Evolutionary conservation across 768 basidiomycete genomes (phyloP), one percentile per base, ranked within the genome.

Genomic region (Coprinopsis strossmayeri): DNA sequence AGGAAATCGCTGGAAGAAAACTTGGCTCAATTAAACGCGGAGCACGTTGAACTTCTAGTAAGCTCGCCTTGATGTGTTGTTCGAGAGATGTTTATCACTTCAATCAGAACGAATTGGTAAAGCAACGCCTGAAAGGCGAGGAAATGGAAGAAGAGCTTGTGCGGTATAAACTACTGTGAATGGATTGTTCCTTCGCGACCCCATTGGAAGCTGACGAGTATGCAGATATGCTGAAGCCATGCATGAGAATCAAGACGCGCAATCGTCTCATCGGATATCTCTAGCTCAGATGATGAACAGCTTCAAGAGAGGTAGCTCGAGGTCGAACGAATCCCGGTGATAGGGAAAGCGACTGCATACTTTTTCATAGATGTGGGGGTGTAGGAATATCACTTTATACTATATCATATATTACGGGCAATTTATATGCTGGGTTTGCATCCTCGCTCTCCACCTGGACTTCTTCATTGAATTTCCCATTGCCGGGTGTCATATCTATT

Each of bases 81-180:
- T 25, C 24, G 9, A 24, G 4, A 12, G 2, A 30, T 1, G 46
- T 24, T 27, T 3, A 5, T 45, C 5, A 30, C 51, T 30, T 34
- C 12, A 12, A n/a, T n/a, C 37, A 91, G 89, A 91, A 94, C 57
- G 86, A 95, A 61, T 78, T 98, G 2, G 96, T 98, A 2, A 90
- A 84, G 71, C 76, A 84, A 49, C 81, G 93, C 45, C 68, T 98
- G 34, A 82, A 84, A 51, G 89, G 90, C 56, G 95, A 99, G 62
- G 93, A 97, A 62, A 74, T 95, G 51, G 96, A 98, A 64, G 78
- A 82, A 49, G 91, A 98, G 63, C 78, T 99, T 15, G 94, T 99
- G 32, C 82, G 87, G 34, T 97, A 96, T 69, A 96, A 96, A 68
- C 70, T 96, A 38, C 63, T 95, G 89, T 93, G 58, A 63, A 86